A percentile compares a stretch with the other conserved stretches of the same genome.
These are phyloP conservation scores for Phytophthora pini DNA, from an alignment of 352 stramenopile species.

Conservation along the genomic window DNA sequence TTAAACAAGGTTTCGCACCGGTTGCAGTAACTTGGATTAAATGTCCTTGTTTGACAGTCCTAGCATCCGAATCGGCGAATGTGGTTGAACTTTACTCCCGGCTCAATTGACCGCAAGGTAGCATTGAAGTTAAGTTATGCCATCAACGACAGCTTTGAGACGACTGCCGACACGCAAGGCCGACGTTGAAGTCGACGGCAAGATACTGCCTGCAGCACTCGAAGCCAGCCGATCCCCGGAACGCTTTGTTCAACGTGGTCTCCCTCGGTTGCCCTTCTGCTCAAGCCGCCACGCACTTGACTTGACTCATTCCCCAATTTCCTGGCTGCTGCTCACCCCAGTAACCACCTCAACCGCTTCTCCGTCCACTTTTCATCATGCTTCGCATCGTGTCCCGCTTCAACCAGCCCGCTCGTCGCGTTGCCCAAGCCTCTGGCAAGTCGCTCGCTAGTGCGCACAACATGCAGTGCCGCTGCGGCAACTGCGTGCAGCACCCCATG, in stretches of 20 bases:
- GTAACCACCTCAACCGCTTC: slow-evolving; percentile 15
- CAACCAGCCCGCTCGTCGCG: slow-evolving; percentile 33
- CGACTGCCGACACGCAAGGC: slow-evolving; percentile 23
- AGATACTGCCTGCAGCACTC: slow-evolving; percentile 27
- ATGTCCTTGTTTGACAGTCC: slow-evolving; percentile 4
- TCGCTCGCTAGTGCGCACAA: slow-evolving; percentile 30
- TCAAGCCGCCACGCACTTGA: slow-evolving; percentile 19
- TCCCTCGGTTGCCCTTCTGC: neutral
- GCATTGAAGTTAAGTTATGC: slow-evolving; percentile 27
- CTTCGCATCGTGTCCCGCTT: slow-evolving; percentile 42
- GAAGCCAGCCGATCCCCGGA: slow-evolving; percentile 11
- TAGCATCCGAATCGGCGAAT: slow-evolving; percentile 1
- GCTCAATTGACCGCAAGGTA: slow-evolving; percentile 11
- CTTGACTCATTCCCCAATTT: slow-evolving; percentile 31
- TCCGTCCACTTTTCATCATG: slow-evolving; percentile 23
- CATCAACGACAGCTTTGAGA: slow-evolving; percentile 5
- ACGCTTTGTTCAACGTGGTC: neutral
- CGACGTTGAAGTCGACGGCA: slow-evolving; percentile 20
- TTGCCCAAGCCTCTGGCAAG: slow-evolving; percentile 18
- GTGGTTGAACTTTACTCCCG: slow-evolving; percentile 30
- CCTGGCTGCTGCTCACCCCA: slow-evolving; percentile 25
- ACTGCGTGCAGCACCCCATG: slow-evolving; percentile 36
- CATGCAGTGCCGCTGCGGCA: slow-evolving; percentile 40
- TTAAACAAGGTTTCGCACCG: slow-evolving; percentile 20
- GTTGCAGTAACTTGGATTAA: neutral